A percentile compares a stretch with the other conserved stretches of the same genome.
phyloP scores from a whole-genome alignment of 352 stramenopile genomes.

The Pythium pyrilobum region DNA sequence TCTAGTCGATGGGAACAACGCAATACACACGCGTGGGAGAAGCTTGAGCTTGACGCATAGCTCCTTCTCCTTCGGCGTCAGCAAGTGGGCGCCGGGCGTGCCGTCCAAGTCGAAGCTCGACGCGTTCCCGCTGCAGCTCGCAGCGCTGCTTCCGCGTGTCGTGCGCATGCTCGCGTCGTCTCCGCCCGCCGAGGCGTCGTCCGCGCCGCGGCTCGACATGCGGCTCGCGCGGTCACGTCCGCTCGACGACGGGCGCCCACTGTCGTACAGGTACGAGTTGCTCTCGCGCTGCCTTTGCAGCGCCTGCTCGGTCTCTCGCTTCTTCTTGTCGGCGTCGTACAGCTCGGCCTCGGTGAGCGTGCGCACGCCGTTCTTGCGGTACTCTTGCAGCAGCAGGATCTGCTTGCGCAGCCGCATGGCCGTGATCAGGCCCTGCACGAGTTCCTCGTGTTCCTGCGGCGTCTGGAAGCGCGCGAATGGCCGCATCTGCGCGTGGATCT shows the following conservation, averaged over 20 bases:
- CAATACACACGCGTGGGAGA: slow-evolving; percentile 84
- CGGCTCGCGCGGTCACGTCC: slow-evolving; percentile 62
- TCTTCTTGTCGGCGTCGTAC: slow-evolving; percentile 94
- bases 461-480: slow-evolving; percentile 95
- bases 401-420: slow-evolving; percentile 93
- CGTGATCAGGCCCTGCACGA: slow-evolving; percentile 88
- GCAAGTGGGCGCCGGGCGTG: slow-evolving; percentile 79
- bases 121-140: slow-evolving; percentile 15
- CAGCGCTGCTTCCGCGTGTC: slow-evolving; percentile 15
- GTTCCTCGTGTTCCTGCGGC: slow-evolving; percentile 90
- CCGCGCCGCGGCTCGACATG: slow-evolving; percentile 56
- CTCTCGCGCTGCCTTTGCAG: slow-evolving; percentile 86
- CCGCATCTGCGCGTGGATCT: slow-evolving; percentile 92
- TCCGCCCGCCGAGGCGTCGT: slow-evolving; percentile 20
- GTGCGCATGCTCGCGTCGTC: slow-evolving; percentile 27
- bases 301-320: slow-evolving; percentile 88
- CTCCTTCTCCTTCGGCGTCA: slow-evolving; percentile 88
- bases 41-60: slow-evolving; percentile 89
- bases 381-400: slow-evolving; percentile 95
- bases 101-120: slow-evolving; percentile 74
- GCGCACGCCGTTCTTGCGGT: slow-evolving; percentile 92
- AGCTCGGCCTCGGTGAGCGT: slow-evolving; percentile 93
- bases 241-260: slow-evolving; percentile 40
- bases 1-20: too few relatives aligned
- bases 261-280: slow-evolving; percentile 84